These are phyloP conservation scores for Naganishia onofrii DNA, from an alignment of 768 basidiomycete genomes.

Conservation along the genomic window DNA sequence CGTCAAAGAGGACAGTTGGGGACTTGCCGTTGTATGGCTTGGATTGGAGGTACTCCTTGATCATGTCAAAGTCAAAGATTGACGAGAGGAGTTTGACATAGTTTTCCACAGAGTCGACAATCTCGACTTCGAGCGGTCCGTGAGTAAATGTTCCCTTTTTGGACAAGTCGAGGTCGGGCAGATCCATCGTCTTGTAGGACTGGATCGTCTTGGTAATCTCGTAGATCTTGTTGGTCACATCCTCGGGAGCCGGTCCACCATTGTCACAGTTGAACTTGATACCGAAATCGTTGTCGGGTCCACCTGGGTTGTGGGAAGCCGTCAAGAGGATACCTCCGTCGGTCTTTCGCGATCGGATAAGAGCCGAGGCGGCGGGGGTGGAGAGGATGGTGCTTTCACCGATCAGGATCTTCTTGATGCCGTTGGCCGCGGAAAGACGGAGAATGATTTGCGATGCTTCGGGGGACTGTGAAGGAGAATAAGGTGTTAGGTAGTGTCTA, in stretches of 20 bases:
- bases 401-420: constrained; percentile 84
- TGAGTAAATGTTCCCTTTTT: constrained; percentile 74
- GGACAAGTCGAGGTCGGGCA: constrained; percentile 72
- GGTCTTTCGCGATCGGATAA: constrained; percentile 94
- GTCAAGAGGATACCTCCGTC: constrained; percentile 95
- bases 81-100: constrained; percentile 76
- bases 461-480: constrained; percentile 52
- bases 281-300: constrained; percentile 96
- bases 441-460: constrained; percentile 78
- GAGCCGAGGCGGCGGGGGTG: constrained; percentile 92
- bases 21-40: constrained; percentile 58
- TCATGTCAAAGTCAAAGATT: constrained; percentile 92
- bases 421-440: constrained; percentile 90
- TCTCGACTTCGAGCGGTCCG: constrained; percentile 77
- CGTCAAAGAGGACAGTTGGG: constrained; percentile 83
- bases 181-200: constrained; percentile 79
- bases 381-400: constrained; percentile 89
- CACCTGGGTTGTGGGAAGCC: constrained; percentile 96
- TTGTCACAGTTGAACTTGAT: constrained; percentile 99
- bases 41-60: constrained; percentile 81
- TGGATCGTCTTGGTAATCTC: constrained; percentile 83
- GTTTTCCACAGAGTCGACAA: constrained; percentile 91
- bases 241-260: constrained; percentile 95
- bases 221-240: constrained; percentile 91
- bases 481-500: constrained; percentile 51